Evolutionary conservation across 192 early-diverging fungal species (phyloP), one percentile per base, ranked within the genome.

Genomic region (Linderina pennispora): DNA sequence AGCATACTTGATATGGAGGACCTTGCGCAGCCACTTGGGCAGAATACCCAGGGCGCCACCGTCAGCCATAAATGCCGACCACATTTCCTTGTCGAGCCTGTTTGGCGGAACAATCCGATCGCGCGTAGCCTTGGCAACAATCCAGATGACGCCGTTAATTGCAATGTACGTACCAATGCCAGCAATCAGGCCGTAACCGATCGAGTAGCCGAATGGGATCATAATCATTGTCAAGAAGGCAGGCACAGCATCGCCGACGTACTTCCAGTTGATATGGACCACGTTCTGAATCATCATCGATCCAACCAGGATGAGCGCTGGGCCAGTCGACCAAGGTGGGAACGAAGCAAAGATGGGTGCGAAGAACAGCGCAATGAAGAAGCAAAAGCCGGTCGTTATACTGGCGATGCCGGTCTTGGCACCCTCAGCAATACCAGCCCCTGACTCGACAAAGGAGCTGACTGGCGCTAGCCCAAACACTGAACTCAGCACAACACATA

Each of bases 301-400:
- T 21, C 88, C 88, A 6, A 91, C 84, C 19, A 81, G 43, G 51
- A 91, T 82, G 39, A 91, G 66, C 5, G 88, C 88, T 1, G 88
- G 87, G 2, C 87, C 86, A 2, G 88, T 89, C 18, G 89, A 79
- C 85, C 88, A 90, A 4, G 87, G 84, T 34, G 88, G 89, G 67
- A 90, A 84, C 15, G 79, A 78, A 5, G 87, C 87, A 53, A 89
- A 88, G 60, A 91, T 87, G 18, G 88, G 88, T 0, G 87, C 76
- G 48, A 91, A 88, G 75, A 91, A 89, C 24, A 91, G 62, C 14
- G 79, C 72, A 23, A 91, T 57, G 43, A 91, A 84, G 71, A 91
- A 89, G 49, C 75, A 75, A 48, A 89, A 54, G 3, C 76, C 76
- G 10, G 79, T 74, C 3, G 76, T 71, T 19, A 91, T 68, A 13